Evolutionary conservation across 176 grass and related monocot genomes (phyloP), one percentile per base, ranked within the genome.

Genomic region (Phoenix dactylifera): DNA sequence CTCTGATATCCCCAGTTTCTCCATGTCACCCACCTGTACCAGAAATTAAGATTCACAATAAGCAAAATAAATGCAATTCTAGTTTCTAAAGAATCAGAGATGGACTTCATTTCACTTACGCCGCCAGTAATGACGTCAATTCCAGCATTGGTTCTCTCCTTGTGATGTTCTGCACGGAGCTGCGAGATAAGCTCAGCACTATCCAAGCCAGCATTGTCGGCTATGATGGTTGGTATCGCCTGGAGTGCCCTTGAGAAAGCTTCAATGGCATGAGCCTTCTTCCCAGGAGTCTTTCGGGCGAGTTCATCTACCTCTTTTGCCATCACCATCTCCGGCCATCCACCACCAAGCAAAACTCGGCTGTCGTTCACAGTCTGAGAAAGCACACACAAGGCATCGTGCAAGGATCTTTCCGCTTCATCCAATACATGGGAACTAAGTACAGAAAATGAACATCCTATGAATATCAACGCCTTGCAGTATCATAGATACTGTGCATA

Each of bases 241-340:
- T 91, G 92, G 70, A 97, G 70, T 4, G 92, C 81, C n/a, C 60
- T 87, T 0, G 92, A 91, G 20, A 91, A 97, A 1, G 87, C 87
- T 16, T 91, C 92, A 0, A 97, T 97, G 1, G 87, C 92, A 67
- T 91, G 87, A 69, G 84, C 91, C 56, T 72, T 91, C 78, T 97
- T 97, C 62, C 92, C 92, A 68, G 92, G 84, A 22, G 92, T 97
- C 66, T 73, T 97, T 24, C 78, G 85, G 52, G 92, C 92, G 62
- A 91, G 84, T 24, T 83, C 84, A 51, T 88, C 92, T 5, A 91
- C 92, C 58, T 81, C 87, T 74, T 88, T 97, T 48, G 84, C 63
- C 87, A 97, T 97, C 26, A 88, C 65, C 83, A 97, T 91, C 81
- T 97, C 92, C 16, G 87, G 87, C 87, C 93, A 97, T 72, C 93